Conservation (phyloP, 257 asterid species). For the Solanum arcanum region DNA sequence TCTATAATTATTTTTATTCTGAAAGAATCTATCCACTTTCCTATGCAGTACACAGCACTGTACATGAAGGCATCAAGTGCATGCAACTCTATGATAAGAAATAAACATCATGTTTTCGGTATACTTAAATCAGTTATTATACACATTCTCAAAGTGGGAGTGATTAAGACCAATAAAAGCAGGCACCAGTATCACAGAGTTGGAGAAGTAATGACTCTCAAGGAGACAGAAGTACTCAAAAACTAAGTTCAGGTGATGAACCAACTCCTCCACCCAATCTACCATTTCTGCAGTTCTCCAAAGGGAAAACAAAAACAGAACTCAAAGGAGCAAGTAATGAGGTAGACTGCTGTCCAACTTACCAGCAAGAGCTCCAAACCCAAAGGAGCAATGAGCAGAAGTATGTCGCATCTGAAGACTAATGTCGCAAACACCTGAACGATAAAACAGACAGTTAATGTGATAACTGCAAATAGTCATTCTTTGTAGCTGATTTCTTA, state of each 20-base stretch:
- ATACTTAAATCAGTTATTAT: not conserved
- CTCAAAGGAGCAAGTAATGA: not conserved
- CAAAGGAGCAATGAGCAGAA: conserved; percentile 68
- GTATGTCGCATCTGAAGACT: conserved; percentile 85
- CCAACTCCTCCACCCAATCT: not conserved
- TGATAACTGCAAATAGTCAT: conserved; percentile 8
- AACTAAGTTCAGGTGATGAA: not conserved
- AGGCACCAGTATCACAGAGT: not conserved
- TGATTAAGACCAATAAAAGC: not conserved
- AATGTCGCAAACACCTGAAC: conserved; percentile 72
- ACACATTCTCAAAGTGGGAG: not conserved
- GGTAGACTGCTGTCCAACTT: conserved; percentile 12
- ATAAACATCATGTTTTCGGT: not conserved
- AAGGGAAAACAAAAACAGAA: not conserved
- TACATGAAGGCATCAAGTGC: not conserved
- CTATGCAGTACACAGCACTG: not conserved
- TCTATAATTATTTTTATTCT: not conserved
- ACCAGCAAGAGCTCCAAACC: conserved; percentile 88
- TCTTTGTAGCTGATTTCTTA: not conserved
- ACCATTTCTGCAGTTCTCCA: not conserved
- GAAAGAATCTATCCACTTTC: not conserved
- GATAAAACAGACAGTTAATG: conserved; percentile 16
- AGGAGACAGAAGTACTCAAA: not conserved
- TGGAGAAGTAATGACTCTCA: not conserved
- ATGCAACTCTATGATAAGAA: not conserved